Percentiles rank a stretch among this genome's conserved stretches.
These are phyloP conservation scores for Amauroascus verrucosus DNA, from an alignment of 2,329 filamentous ascomycete genomes.

Conservation along the genomic window DNA sequence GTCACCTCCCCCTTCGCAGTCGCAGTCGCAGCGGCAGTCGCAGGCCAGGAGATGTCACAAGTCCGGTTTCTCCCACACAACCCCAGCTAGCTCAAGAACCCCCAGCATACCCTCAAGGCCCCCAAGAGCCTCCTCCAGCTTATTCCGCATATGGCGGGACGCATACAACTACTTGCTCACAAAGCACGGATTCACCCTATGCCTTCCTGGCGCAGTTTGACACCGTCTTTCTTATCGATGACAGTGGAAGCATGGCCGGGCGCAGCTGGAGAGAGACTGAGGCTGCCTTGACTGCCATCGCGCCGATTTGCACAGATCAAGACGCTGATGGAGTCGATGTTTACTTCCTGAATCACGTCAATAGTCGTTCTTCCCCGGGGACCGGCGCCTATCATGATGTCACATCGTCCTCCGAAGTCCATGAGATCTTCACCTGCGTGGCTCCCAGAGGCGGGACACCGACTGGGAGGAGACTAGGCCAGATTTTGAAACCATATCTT, in stretches of 20 bases:
- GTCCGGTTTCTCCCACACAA: not conserved
- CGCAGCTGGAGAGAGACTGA: conserved; percentile 65
- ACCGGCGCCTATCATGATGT: conserved; percentile 56
- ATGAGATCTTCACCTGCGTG: conserved; percentile 59
- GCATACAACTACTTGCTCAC: not conserved
- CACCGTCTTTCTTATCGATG: conserved; percentile 83
- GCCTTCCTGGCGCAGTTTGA: conserved; percentile 71
- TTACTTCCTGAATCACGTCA: conserved; percentile 70
- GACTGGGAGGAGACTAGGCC: conserved; percentile 59
- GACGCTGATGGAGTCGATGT: conserved; percentile 82
- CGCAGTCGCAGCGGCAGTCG: not conserved
- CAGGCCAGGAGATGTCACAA: not conserved
- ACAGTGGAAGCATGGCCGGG: conserved; percentile 77
- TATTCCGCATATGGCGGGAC: not conserved
- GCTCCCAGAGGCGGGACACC: conserved; percentile 58
- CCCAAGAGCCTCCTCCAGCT: not conserved
- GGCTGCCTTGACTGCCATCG: conserved; percentile 59
- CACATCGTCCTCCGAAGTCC: conserved; percentile 47
- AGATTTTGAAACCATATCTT: conserved; percentile 66
- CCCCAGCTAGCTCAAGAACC: not conserved
- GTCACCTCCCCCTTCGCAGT: not conserved
- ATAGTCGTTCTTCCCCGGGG: conserved; percentile 31
- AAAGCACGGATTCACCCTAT: conserved; percentile 52
- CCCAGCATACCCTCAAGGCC: too few species aligned
- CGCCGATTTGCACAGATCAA: conserved; percentile 68